Conservation (phyloP, 768 basidiomycete species). For the Mycena polygramma region DNA sequence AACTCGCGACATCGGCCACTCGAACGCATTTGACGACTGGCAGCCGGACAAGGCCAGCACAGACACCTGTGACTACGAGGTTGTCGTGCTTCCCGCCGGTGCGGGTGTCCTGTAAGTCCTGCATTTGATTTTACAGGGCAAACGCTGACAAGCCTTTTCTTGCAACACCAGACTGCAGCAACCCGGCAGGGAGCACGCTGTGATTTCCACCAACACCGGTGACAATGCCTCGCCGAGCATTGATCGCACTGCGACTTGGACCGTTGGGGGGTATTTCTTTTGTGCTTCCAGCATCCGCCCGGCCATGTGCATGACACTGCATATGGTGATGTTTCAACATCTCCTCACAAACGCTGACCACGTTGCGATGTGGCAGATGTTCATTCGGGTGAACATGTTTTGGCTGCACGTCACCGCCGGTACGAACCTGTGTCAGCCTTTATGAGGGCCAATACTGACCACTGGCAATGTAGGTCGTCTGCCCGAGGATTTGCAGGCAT, state of each 20-base stretch:
- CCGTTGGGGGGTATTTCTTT: conserved; percentile 10
- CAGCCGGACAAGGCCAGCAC: conserved; percentile 1
- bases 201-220: not conserved
- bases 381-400: conserved; percentile 9
- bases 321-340: conserved; percentile 13
- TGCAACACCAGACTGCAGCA: not conserved
- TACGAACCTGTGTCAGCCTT: not conserved
- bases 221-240: not conserved
- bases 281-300: conserved; percentile 1
- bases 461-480: not conserved
- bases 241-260: not conserved
- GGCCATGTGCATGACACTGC: not conserved
- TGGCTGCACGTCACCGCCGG: not conserved
- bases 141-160: not conserved
- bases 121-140: not conserved
- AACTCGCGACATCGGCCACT: not conserved
- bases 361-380: conserved; percentile 1
- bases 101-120: not conserved
- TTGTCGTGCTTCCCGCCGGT: not conserved
- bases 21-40: conserved; percentile 3
- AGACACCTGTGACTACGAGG: not conserved
- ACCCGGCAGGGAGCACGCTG: conserved; percentile 5
- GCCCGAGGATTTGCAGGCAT: not conserved
- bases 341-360: conserved; percentile 19
- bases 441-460: too few species aligned